A percentile compares a stretch with the other conserved stretches of the same genome.
Evolutionary conservation across 495 filamentous ascomycete genomes (phyloP).

Genomic region (Parathielavia hyrcaniae): DNA sequence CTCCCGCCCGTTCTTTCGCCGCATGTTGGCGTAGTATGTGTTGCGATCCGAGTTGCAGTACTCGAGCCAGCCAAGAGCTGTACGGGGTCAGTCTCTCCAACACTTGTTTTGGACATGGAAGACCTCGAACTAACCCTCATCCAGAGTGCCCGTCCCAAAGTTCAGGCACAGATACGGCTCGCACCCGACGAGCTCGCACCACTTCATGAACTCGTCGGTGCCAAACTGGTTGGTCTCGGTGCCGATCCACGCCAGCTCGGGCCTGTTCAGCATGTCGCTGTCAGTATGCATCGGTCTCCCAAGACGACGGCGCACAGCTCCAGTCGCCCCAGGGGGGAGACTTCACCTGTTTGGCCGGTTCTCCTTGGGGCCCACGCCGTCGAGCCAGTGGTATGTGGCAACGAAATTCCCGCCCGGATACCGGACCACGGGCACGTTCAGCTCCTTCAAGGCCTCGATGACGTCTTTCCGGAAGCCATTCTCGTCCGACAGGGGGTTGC

Average conservation of each 20-base stretch:
- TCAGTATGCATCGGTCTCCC: background rate
- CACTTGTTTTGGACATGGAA: background rate
- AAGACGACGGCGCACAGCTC: no score
- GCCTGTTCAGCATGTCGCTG: conserved; percentile 22
- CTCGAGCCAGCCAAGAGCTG: conserved; percentile 67
- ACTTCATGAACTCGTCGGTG: conserved; percentile 77
- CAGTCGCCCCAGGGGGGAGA: no score
- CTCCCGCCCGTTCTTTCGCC: conserved; percentile 61
- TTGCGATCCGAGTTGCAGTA: conserved; percentile 70
- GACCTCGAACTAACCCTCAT: conserved; percentile 41
- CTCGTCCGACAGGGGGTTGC: conserved; percentile 61
- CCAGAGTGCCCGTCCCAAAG: conserved; percentile 66
- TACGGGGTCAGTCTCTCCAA: background rate
- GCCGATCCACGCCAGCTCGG: conserved; percentile 70
- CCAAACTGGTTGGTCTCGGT: conserved; percentile 71
- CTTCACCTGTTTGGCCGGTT: conserved; percentile 49
- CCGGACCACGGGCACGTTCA: conserved; percentile 66
- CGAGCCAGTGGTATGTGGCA: conserved; percentile 77
- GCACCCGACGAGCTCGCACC: conserved; percentile 59
- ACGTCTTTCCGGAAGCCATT: conserved; percentile 74
- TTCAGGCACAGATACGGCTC: conserved; percentile 73
- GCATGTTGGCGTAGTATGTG: conserved; percentile 72
- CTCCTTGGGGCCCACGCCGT: conserved; percentile 67
- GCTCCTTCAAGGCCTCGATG: conserved; percentile 58
- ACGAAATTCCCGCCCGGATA: conserved; percentile 79